Evolutionary conservation across 495 filamentous ascomycete species (phyloP).

Genomic region (Penicillium argentinense): DNA sequence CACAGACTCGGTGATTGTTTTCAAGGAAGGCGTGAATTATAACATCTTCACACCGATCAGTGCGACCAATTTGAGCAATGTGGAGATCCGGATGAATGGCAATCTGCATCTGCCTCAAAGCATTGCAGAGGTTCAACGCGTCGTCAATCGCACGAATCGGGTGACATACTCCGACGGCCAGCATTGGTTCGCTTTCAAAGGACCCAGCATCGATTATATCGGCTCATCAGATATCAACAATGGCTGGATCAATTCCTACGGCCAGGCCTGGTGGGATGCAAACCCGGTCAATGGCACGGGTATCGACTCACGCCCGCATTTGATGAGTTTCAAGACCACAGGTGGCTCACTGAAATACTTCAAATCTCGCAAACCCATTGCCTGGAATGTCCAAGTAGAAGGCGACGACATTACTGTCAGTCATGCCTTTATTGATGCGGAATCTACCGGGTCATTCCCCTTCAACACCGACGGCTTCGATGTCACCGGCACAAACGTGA

Average conservation of each 20-base stretch:
- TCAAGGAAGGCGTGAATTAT: constrained; percentile 37
- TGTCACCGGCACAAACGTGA: constrained; percentile 36
- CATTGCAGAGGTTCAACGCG: constrained; percentile 31
- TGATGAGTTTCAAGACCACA: constrained; percentile 39
- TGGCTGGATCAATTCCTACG: constrained; percentile 48
- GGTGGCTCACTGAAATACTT: constrained; percentile 34
- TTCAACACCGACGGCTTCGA: constrained; percentile 49
- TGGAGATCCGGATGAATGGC: constrained; percentile 39
- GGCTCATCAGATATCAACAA: constrained; percentile 31
- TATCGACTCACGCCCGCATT: constrained; percentile 34
- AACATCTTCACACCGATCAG: constrained; percentile 39
- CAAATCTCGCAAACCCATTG: constrained; percentile 45
- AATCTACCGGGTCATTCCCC: constrained; percentile 37
- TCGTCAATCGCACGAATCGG: constrained; percentile 29
- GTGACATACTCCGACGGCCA: constrained; percentile 10
- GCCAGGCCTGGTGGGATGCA: constrained; percentile 47
- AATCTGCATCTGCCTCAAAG: constrained; percentile 42
- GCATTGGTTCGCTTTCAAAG: constrained; percentile 36
- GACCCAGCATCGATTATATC: constrained; percentile 33
- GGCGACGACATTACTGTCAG: constrained; percentile 37
- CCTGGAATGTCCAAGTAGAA: constrained; percentile 40
- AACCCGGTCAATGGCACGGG: constrained; percentile 38
- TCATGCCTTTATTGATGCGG: constrained; percentile 42
- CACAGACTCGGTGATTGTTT: constrained; percentile 33
- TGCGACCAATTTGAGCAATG: constrained; percentile 39